Percentiles rank a stretch among this genome's conserved stretches.
These are phyloP conservation scores for Colletotrichum lini DNA, from an alignment of 2,329 filamentous ascomycete species.

Conservation along the genomic window DNA sequence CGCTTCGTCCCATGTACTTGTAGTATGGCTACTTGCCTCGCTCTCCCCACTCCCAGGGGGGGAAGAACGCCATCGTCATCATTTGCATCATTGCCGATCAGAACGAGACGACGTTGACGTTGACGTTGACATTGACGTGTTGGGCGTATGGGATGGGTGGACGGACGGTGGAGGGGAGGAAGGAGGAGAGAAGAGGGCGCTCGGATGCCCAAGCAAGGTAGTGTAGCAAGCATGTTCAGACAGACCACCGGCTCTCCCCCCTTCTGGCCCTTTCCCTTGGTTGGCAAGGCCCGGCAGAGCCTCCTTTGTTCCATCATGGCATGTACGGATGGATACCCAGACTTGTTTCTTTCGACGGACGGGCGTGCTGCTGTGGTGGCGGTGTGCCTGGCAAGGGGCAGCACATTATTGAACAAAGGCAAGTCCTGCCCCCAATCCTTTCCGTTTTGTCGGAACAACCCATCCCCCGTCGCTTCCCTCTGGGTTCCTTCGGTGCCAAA, in stretches of 20 bases:
- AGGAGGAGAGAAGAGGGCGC: conserved; percentile 2
- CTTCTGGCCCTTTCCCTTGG: too few species aligned
- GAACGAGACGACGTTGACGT: neutral
- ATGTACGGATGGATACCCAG: neutral
- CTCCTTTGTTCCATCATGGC: conserved; percentile 27
- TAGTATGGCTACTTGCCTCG: neutral
- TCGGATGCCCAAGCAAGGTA: conserved; percentile 18
- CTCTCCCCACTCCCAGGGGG: neutral
- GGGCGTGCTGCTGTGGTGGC: neutral
- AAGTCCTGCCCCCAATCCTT: too few species aligned
- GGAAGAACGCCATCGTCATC: conserved; percentile 24
- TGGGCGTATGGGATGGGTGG: neutral
- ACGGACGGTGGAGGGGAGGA: conserved; percentile 8
- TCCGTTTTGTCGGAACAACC: neutral
- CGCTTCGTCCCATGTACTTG: conserved; percentile 36
- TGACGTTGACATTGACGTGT: neutral
- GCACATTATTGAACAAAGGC: neutral
- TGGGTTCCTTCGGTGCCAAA: conserved; percentile 13
- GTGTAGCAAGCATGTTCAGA: too few species aligned
- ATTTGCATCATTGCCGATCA: conserved; percentile 12
- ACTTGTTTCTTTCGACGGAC: conserved; percentile 12
- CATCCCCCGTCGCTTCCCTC: neutral
- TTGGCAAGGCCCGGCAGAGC: conserved; percentile 25
- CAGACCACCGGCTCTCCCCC: neutral
- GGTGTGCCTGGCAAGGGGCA: neutral